Base-by-base conservation (phyloP, 2,329 filamentous ascomycete genomes). In the Aspergillus proliferans region DNA sequence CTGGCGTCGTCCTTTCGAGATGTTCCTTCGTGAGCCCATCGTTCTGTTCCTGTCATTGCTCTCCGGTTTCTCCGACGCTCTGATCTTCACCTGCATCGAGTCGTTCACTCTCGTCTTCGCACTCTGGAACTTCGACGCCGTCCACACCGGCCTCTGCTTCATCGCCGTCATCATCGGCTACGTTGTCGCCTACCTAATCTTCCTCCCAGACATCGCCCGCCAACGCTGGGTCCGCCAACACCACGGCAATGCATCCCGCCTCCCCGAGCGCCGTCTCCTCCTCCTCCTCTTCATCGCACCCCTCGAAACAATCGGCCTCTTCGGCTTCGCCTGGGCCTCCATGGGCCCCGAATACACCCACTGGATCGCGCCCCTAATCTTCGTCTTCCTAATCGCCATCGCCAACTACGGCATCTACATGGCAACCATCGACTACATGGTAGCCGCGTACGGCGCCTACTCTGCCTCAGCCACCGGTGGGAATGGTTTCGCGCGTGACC, bases 1-100 rank as follows among this genome's bases (percentile, higher is more conserved):
- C 3, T 84, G 81, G 81, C 57, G 71, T 26, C 81, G 85, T 0
- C 85, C 86, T 0, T 88, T 87, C 68, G 78, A 78, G 59, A 86
- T 88, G 81, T 86, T 88, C 63, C 54, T 86, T 30, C 85, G 81
- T 1, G 86, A 90, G 69, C 85, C 86, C 3, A 89, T 89, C 49
- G 86, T 88, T 9, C 71, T 86, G 14, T 80, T 78, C 34, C 73
- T 88, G 4, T 88, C 85, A 1, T 76, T 88, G 0, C 80, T 88
- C 4, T 84, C 80, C 3, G 85, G 85, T 28, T 88, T 88, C 72
- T 82, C 79, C 8, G 86, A 88, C 51, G 84, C 84, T 2, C 77
- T 89, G 3, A 88, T 88, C 68, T 89, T 88, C 72, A 87, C 86
- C 75, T 87, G 86, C 64, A 81, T 88, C 47, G 83, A 88, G 63